Evolutionary conservation across 176 grass and related monocot genomes (phyloP), one percentile per base, ranked within the genome.

Genomic region (Aegilops bicornis): DNA sequence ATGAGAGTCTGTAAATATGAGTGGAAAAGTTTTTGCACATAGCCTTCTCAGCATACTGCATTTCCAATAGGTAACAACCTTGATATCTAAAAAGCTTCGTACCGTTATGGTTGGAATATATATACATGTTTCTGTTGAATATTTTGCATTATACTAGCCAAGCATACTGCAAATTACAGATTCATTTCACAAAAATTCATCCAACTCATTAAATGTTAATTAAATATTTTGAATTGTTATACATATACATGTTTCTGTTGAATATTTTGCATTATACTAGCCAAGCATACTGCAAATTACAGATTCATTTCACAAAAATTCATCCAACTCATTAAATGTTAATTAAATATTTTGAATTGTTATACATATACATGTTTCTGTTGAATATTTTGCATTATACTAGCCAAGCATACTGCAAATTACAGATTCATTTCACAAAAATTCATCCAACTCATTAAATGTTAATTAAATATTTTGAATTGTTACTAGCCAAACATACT

Each of bases 191-290:
- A 16, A 78, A 48, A 12, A 36, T 12, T 4, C 37, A 39, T 45
- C 58, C 39, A 76, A 47, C 82, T 35, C 20, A 6, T 76, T 64
- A n/a, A 50, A 47, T 84, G 36, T 76, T 76, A 27, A 45, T 69
- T 52, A 2, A 27, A 27, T 27, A 27, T 27, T 27, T 27, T 27
- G 27, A 27, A 27, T 27, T 27, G 27, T 27, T 27, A 27, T 27
- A 27, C 27, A 82, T 10, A 69, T 54, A 20, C 6, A 82, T 35
- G 19, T 69, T 50, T 81, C 19, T 35, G 47, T 52, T 82, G 20
- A 82, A 82, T 69, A 69, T 36, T 36, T 22, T 69, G 3, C 27
- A 33, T 33, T 84, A 12, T 64, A 45, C 59, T 33, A 20, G 27
- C 25, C 36, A 76, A 61, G 25, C 71, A 76, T 76, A 64, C 61